A percentile compares a stretch with the other conserved stretches of the same genome.
Evolutionary conservation across 352 stramenopile genomes (phyloP).

Genomic region (Phytopythium sindhum): DNA sequence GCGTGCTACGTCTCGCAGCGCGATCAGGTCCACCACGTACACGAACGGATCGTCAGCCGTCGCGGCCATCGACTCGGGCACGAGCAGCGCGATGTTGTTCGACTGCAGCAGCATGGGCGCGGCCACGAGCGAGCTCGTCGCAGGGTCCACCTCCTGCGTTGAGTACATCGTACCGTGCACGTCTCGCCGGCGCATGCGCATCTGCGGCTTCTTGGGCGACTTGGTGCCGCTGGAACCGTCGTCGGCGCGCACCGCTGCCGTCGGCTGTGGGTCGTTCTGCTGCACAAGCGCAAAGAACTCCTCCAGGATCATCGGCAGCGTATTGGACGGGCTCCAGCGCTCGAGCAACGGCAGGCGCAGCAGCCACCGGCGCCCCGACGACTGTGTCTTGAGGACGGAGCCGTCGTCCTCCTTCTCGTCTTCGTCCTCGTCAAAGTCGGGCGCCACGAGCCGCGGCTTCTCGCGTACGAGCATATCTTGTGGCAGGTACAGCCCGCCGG

Average conservation of each 20-base stretch:
- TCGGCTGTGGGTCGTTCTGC: slow-evolving; percentile 34
- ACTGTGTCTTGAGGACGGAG: neutral
- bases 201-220: slow-evolving; percentile 18
- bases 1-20: slow-evolving; percentile 59
- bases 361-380: slow-evolving; percentile 22
- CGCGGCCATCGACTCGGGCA: slow-evolving; percentile 13
- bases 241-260: slow-evolving; percentile 9
- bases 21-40: slow-evolving; percentile 63
- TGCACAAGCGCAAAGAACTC: slow-evolving; percentile 68
- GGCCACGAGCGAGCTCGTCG: slow-evolving; percentile 50
- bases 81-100: slow-evolving; percentile 58
- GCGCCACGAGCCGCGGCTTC: slow-evolving; percentile 4
- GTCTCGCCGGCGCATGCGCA: slow-evolving; percentile 71
- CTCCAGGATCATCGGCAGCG: slow-evolving; percentile 63
- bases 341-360: slow-evolving; percentile 50
- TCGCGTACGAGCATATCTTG: slow-evolving; percentile 33
- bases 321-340: slow-evolving; percentile 77
- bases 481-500: slow-evolving; percentile 50
- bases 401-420: neutral
- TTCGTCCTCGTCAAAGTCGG: slow-evolving; percentile 12
- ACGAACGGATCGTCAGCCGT: slow-evolving; percentile 39
- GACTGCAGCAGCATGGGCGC: slow-evolving; percentile 67
- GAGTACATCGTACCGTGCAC: slow-evolving; percentile 65
- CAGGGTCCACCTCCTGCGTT: slow-evolving; percentile 63
- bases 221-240: slow-evolving; percentile 1